These are phyloP conservation scores for Thelephora ganbajun DNA, from an alignment of 768 basidiomycete genomes.

Conservation along the genomic window DNA sequence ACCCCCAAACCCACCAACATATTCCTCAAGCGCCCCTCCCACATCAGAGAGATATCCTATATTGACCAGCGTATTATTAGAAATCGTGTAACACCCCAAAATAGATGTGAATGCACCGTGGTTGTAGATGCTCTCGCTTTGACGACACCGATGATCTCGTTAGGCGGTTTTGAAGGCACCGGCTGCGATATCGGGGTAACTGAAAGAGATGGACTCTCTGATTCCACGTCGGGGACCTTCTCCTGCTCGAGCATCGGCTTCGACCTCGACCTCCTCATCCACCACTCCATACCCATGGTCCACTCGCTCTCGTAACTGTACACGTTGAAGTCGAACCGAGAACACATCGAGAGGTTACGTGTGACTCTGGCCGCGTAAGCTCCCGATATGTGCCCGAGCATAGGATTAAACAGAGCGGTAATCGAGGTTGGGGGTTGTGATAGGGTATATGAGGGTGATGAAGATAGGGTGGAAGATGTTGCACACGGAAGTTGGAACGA, in stretches of 20 bases:
- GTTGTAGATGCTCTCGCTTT: slow-evolving; percentile 86
- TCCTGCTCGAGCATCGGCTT: slow-evolving; percentile 14
- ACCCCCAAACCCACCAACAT: slow-evolving; percentile 85
- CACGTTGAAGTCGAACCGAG: slow-evolving; percentile 91
- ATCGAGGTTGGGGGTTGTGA: slow-evolving; percentile 88
- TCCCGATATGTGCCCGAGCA: slow-evolving; percentile 85
- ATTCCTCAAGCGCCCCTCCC: slow-evolving; percentile 86
- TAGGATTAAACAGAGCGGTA: slow-evolving; percentile 89
- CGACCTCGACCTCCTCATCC: slow-evolving; percentile 52
- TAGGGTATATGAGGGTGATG: slow-evolving; percentile 14
- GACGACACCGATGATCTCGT: slow-evolving; percentile 63
- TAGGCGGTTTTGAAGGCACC: slow-evolving; percentile 10
- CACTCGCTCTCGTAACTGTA: slow-evolving; percentile 96
- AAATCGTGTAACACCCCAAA: background rate
- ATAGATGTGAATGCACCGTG: slow-evolving; percentile 38
- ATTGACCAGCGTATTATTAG: background rate
- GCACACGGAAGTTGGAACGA: slow-evolving; percentile 38
- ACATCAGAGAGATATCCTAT: slow-evolving; percentile 81
- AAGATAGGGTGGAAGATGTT: slow-evolving; percentile 17
- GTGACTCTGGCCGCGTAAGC: slow-evolving; percentile 87
- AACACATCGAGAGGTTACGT: slow-evolving; percentile 71
- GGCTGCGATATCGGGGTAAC: slow-evolving; percentile 8
- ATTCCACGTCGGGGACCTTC: slow-evolving; percentile 5
- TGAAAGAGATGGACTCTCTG: slow-evolving; percentile 4
- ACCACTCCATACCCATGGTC: slow-evolving; percentile 94